Evolutionary conservation across 352 stramenopile genomes (phyloP), one percentile per base, ranked within the genome.

Genomic region (Globisporangium abappressorium): DNA sequence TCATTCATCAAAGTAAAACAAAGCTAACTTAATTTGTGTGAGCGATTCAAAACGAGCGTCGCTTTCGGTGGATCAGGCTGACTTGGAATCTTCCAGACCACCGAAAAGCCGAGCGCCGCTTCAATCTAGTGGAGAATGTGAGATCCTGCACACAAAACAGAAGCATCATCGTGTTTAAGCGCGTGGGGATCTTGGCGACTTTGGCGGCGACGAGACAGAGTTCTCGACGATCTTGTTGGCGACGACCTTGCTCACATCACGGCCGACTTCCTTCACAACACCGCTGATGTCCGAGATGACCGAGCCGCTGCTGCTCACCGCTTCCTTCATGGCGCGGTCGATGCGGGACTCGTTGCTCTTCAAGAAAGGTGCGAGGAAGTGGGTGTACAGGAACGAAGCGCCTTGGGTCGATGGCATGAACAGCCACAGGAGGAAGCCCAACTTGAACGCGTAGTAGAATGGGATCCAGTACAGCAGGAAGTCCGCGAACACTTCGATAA

Each of bases 401-500:
- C 96, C 96, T 66, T 95, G 80, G 46, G 95, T 98, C 75, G 97
- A 97, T n/a, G 96, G 97, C 72, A 99, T 90, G 83, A 99, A 98
- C 38, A 97, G 84, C 95, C 96, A 99, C 24, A 99, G 77, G 62
- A 99, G 86, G 82, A 99, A 99, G 57, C 94, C 96, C 26, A 99
- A 72, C 87, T 99, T 99, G 84, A 99, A 98, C 14, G 94, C 90
- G 76, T 98, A 99, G 83, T 99, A 99, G 78, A 99, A 99, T 18
- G 97, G 97, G 77, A 99, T 98, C 94, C 94, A 98, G 77, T 98
- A 98, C 5, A 99, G 77, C 47, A 99, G 75, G 55, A 98, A 93
- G 75, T 98, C 93, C n/a, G 88, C 84, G 74, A 99, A 99, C 34
- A 97, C 88, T 79, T 99, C 97, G 46, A 99, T 83, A 55, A 99